Percentiles rank a stretch among this genome's conserved stretches.
These are phyloP conservation scores for Solanum corneliomulleri DNA, from an alignment of 257 asterid genomes.

Conservation along the genomic window DNA sequence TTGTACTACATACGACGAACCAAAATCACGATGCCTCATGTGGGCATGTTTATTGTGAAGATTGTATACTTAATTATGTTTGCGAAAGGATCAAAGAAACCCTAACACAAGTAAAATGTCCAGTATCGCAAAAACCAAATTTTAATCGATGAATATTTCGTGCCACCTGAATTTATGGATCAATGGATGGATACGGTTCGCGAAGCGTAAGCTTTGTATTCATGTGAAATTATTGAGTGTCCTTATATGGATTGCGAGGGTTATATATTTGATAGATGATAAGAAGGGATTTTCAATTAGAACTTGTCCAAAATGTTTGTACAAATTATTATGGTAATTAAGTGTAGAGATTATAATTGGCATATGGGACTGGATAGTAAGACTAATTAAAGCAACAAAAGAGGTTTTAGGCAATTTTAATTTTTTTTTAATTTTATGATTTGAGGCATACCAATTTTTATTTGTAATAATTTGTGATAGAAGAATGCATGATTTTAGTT, in stretches of 20 bases:
- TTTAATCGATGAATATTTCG: not conserved
- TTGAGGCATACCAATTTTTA: not conserved
- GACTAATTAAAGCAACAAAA: not conserved
- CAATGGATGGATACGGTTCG: not conserved
- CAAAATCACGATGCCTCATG: not conserved
- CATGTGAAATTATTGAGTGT: not conserved
- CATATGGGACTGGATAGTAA: too few species aligned
- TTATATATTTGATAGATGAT: not conserved
- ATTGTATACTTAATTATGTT: not conserved
- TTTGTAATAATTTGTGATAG: too few species aligned
- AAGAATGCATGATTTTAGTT: not conserved
- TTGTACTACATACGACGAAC: not conserved
- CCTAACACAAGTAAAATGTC: not conserved
- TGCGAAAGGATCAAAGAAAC: not conserved
- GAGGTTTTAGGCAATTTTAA: not conserved
- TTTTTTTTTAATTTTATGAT: too few species aligned
- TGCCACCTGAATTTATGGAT: not conserved
- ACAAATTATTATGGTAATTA: not conserved
- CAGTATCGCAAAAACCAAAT: not conserved
- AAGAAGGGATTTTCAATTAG: not conserved
- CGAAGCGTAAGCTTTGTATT: not conserved
- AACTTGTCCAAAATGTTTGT: conserved; percentile 2
- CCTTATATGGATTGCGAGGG: not conserved
- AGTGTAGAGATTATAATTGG: too few species aligned
- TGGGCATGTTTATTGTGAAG: not conserved